phyloP scores from a whole-genome alignment of 2,329 filamentous ascomycete species.

The Pseudogymnoascus sp. region DNA sequence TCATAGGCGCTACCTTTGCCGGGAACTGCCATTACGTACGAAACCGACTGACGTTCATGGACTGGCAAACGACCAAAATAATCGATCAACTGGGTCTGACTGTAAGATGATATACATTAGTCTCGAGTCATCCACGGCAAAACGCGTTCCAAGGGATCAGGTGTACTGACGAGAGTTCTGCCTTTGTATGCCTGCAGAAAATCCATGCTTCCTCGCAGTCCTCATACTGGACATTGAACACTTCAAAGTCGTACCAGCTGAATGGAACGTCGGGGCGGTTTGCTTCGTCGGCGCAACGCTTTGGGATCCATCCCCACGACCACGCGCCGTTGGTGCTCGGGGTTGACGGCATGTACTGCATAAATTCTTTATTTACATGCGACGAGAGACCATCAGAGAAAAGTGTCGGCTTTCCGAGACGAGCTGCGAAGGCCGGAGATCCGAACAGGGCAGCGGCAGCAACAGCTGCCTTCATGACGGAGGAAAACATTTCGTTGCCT shows the following conservation, averaged over 20 bases:
- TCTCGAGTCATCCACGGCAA: background rate
- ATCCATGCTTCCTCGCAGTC: slow-evolving; percentile 26
- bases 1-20: slow-evolving; percentile 14
- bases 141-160: background rate
- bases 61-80: slow-evolving; percentile 26
- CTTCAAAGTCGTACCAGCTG: slow-evolving; percentile 19
- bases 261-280: background rate
- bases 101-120: slow-evolving; percentile 5
- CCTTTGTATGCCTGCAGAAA: slow-evolving; percentile 26
- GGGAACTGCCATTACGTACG: slow-evolving; percentile 21
- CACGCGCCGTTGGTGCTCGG: background rate
- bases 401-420: slow-evolving; percentile 1
- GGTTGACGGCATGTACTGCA: background rate
- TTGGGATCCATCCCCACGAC: slow-evolving; percentile 2
- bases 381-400: background rate
- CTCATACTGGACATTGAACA: slow-evolving; percentile 23
- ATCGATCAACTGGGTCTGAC: slow-evolving; percentile 1
- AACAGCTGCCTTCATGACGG: background rate
- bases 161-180: slow-evolving; percentile 13
- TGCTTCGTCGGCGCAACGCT: background rate
- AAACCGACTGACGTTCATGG: slow-evolving; percentile 23
- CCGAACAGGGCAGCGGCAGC: background rate
- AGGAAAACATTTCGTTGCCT: slow-evolving; percentile 3
- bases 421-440: background rate
- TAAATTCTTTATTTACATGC: background rate